Conservation (phyloP, 2,329 filamentous ascomycete species). For the Leptodontidium sp. region DNA sequence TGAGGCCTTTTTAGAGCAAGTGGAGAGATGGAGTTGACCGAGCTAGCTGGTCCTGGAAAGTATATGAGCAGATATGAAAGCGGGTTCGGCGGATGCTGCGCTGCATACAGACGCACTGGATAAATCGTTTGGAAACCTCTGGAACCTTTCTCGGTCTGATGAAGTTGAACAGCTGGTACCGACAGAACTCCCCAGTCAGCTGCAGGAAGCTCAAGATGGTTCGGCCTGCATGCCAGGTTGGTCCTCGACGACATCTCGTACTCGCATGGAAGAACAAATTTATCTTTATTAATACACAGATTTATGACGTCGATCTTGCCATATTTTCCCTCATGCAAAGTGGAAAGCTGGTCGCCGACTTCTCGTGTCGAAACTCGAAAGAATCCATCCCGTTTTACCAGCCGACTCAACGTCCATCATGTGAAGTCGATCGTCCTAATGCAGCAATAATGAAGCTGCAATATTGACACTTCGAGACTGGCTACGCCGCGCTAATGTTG, state of each 20-base stretch:
- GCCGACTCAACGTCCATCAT: constrained; percentile 15
- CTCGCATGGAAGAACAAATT: background rate
- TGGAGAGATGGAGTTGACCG: background rate
- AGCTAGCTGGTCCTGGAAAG: background rate
- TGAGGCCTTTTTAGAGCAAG: constrained; percentile 12
- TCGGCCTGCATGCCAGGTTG: background rate
- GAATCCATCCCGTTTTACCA: background rate
- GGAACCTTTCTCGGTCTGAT: constrained; percentile 3
- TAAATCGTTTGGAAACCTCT: constrained; percentile 17
- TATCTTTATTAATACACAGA: background rate
- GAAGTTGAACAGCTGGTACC: background rate
- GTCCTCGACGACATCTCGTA: constrained; percentile 1
- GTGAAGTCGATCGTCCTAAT: constrained; percentile 2
- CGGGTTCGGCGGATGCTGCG: background rate
- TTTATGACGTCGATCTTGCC: constrained; percentile 15
- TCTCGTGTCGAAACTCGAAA: background rate
- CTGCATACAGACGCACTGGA: background rate
- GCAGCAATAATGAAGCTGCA: constrained; percentile 15
- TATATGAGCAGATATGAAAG: constrained; percentile 5
- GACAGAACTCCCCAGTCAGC: constrained; percentile 7
- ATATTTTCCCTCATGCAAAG: background rate
- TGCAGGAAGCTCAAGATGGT: constrained; percentile 14
- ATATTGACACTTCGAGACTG: constrained; percentile 4
- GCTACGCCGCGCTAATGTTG: constrained; percentile 3
- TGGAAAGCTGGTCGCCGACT: constrained; percentile 11